Percentiles rank a stretch among this genome's conserved stretches.
These are phyloP conservation scores for Flaveria floridana DNA, from an alignment of 140 eudicot species.

Conservation along the genomic window DNA sequence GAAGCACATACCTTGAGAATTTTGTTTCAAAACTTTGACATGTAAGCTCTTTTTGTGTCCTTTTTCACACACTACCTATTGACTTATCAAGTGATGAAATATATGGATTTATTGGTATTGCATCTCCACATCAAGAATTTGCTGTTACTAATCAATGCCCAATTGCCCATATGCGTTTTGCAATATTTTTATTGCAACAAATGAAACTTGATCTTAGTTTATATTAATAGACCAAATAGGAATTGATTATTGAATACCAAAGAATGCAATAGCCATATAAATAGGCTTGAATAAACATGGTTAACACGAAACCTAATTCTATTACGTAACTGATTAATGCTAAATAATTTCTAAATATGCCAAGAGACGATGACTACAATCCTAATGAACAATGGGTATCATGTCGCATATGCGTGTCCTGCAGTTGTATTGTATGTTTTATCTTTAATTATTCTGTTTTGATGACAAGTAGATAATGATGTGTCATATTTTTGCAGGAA, in stretches of 20 bases:
- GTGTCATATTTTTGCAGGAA: slow-evolving; percentile 50
- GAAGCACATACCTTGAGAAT: slow-evolving; percentile 88
- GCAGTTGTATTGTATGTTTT: slow-evolving; percentile 11
- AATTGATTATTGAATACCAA: not conserved
- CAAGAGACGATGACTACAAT: not conserved
- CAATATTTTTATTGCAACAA: not conserved
- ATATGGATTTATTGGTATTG: slow-evolving; percentile 24
- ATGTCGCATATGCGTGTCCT: not conserved
- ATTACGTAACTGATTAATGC: not conserved
- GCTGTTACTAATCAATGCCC: not conserved
- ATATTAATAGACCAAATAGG: not conserved
- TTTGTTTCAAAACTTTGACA: slow-evolving; percentile 92
- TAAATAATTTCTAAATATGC: slow-evolving; percentile 1
- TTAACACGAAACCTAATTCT: slow-evolving; percentile 12
- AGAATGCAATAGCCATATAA: not conserved
- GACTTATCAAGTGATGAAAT: slow-evolving; percentile 9
- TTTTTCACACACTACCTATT: slow-evolving; percentile 1
- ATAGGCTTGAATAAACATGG: not conserved
- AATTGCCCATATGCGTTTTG: not conserved
- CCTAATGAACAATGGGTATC: not conserved
- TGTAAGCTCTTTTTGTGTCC: slow-evolving; percentile 50
- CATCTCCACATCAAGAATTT: not conserved
- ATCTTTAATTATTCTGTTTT: slow-evolving; percentile 9
- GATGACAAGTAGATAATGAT: slow-evolving; percentile 6
- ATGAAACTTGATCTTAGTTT: slow-evolving; percentile 9